Base-by-base conservation (phyloP, 768 basidiomycete species). In the Lenzites betulinus region DNA sequence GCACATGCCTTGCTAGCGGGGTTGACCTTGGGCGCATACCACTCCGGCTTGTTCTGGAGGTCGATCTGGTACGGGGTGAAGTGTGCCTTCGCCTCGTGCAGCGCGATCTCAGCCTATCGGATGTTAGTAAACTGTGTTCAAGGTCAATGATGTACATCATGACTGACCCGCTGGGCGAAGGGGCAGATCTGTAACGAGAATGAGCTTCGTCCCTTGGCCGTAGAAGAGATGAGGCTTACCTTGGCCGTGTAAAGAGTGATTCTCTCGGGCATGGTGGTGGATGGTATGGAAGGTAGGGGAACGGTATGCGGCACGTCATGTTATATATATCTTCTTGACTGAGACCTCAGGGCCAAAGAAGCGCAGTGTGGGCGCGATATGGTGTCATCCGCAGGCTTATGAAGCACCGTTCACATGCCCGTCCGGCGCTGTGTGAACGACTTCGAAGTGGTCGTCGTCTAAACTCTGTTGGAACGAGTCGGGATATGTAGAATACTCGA, bases 1-100 rank as follows among this genome's bases (percentile, higher is more conserved):
- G 38, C 16, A 38, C 54, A 22, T n/a, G 84, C 87, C 80, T 88
- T 89, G 74, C 82, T 81, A 0, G 81, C 86, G 1, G 83, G 83
- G 71, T 89, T 90, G 38, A 90, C 81, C 59, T 84, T 79, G 0
- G 81, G 78, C 0, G 82, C 82, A 67, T 86, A 88, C 88, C 87
- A 89, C 51, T 79, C 82, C 0, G 88, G 87, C 72, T 89, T 90
- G 75, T 86, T 84, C 66, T 61, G 54, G n/a, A 90, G 71, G 66
- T 88, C 84, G 49, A 90, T 81, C 64, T 87, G 80, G 60, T 76
- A 86, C 12, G 77, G 71, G 30, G 76, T 81, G 69, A 76, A 83
- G 0, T 77, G 65, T 2, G 81, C 76, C 6, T 79, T 76, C 2
- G 81, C 79, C 63, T 89, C 87, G 16, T 78, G 75, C 20, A 90